Evolutionary conservation across 2,329 filamentous ascomycete genomes (phyloP), one percentile per base, ranked within the genome.

Genomic region (Pestalotiopsis sp.): DNA sequence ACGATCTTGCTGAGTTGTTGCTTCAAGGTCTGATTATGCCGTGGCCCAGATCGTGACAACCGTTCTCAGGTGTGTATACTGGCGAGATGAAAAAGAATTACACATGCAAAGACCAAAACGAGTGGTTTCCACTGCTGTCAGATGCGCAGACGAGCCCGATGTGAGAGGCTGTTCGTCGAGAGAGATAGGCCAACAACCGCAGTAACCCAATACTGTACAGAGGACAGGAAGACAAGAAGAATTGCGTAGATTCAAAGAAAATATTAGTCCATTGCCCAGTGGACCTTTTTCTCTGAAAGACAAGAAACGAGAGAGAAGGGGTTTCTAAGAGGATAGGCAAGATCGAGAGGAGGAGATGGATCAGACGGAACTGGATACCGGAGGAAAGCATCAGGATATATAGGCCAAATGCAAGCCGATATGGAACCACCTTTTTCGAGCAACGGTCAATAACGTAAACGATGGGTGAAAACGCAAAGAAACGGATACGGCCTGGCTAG

Each of bases 361-460:
- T 36, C 31, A 61, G 31, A 36, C 2, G 20, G 59, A 62, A 39
- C 64, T 65, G 52, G 64, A 65, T 36, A 52, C 70, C 67, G 69
- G 71, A 68, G 72, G 71, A 72, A 69, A 73, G 70, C 77, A 78
- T 78, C 79, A 79, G 78, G 81, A 84, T 85, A 85, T 85, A 85
- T 84, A 85, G 79, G 74, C 71, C 71, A 72, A 36, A 75, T 76
- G 69, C 66, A 72, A 23, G 67, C 67, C 70, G 67, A 73, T 70
- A 71, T 71, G 70, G 73, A 71, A 72, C 75, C 72, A 72, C 68
- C 45, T 52, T 52, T 52, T 52, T 72, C 55, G 71, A 70, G 68
- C 68, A 70, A 70, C 72, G 71, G 74, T 72, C 72, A 71, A 73
- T 74, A 73, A 73, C 70, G 72, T 68, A 67, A 69, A 63, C 62